Evolutionary conservation across 331 rosid species (phyloP).

Genomic region (Rhamnella rubrinervis): DNA sequence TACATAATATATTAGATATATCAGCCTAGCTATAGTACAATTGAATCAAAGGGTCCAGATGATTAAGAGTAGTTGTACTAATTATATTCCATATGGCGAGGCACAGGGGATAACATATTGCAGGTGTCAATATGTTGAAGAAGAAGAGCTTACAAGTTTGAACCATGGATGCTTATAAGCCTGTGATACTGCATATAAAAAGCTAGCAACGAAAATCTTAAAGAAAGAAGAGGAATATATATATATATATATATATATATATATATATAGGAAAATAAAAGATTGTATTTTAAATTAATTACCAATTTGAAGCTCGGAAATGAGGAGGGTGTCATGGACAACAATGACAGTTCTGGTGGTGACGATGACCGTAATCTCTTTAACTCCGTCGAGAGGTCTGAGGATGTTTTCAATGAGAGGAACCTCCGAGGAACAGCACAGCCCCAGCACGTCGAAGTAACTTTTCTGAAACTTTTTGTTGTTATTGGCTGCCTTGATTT

Average conservation of each 20-base stretch:
- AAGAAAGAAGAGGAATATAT: not conserved
- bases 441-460: slow-evolving; percentile 84
- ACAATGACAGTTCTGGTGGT: slow-evolving; percentile 83
- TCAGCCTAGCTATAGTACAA: too few species aligned
- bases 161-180: too few species aligned
- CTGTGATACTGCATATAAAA: too few species aligned
- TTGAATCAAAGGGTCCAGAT: too few species aligned
- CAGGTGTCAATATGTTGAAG: too few species aligned
- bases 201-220: not conserved
- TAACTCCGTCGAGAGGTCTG: slow-evolving; percentile 63
- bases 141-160: too few species aligned
- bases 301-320: slow-evolving; percentile 87
- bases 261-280: not conserved
- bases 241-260: too few species aligned
- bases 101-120: too few species aligned
- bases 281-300: not conserved
- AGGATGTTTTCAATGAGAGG: slow-evolving; percentile 68
- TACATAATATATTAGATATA: too few species aligned
- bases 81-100: too few species aligned
- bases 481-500: slow-evolving; percentile 11
- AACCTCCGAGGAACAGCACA: slow-evolving; percentile 88
- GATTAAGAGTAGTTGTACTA: too few species aligned
- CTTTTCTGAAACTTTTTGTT: slow-evolving; percentile 58
- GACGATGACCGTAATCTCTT: slow-evolving; percentile 65
- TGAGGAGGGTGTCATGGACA: slow-evolving; percentile 58